Percentiles rank a stretch among this genome's conserved stretches.
phyloP scores from a whole-genome alignment of 176 grass and related monocot species.

The Dendrocalamus sinicus region DNA sequence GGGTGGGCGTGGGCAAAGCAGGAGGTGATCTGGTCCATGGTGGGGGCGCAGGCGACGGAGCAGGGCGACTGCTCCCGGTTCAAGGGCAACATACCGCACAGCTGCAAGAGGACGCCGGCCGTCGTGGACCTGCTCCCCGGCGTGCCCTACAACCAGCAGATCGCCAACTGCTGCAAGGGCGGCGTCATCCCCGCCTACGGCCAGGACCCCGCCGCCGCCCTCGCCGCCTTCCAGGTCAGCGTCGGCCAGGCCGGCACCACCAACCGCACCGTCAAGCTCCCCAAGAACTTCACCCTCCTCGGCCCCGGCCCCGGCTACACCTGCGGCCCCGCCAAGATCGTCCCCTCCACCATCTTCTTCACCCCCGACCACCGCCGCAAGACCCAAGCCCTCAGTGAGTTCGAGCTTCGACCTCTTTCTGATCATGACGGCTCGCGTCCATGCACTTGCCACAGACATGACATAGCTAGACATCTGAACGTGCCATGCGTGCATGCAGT shows the following conservation, averaged over 20 bases:
- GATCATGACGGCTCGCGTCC: background rate
- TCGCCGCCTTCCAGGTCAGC: conserved; percentile 82
- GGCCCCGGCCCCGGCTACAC: conserved; percentile 81
- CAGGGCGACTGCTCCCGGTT: conserved; percentile 97
- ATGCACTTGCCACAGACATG: background rate
- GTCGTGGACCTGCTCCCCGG: conserved; percentile 88
- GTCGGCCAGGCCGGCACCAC: conserved; percentile 81
- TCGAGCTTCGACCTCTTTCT: background rate
- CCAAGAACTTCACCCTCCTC: conserved; percentile 90
- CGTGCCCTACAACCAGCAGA: conserved; percentile 95
- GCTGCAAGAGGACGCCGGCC: conserved; percentile 72
- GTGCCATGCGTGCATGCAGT: conserved; percentile 56
- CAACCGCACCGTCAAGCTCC: conserved; percentile 90
- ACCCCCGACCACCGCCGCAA: conserved; percentile 72
- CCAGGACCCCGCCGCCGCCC: conserved; percentile 61
- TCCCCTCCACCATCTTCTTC: conserved; percentile 74
- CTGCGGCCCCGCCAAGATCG: conserved; percentile 72
- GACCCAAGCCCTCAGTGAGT: conserved; percentile 86
- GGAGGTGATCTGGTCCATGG: conserved; percentile 98
- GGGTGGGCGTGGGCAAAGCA: conserved; percentile 81
- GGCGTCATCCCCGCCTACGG: conserved; percentile 68
- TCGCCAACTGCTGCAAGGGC: conserved; percentile 91
- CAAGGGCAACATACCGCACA: conserved; percentile 84
- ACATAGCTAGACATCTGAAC: background rate
- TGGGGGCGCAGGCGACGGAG: conserved; percentile 88